phyloP scores from a whole-genome alignment of 2,329 filamentous ascomycete species.

The Phialophora chinensis region DNA sequence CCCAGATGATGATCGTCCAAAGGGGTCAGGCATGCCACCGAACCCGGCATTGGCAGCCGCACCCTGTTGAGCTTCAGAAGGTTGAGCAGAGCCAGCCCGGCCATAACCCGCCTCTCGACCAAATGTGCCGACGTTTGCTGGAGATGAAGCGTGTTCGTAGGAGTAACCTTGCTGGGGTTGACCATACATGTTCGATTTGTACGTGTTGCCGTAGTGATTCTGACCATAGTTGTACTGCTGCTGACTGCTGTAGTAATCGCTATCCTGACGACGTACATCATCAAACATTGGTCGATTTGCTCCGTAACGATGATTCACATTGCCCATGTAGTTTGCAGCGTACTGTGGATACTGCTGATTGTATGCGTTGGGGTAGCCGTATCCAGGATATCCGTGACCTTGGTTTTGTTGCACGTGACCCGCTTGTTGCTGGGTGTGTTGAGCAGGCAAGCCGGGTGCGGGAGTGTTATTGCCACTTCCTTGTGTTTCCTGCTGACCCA shows the following conservation, averaged over 20 bases:
- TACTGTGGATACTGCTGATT: conserved; percentile 59
- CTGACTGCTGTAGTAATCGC: conserved; percentile 53
- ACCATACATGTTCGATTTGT: conserved; percentile 66
- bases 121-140: conserved; percentile 61
- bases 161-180: conserved; percentile 68
- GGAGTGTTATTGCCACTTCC: conserved; percentile 91
- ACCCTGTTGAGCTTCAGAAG: conserved; percentile 61
- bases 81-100: conserved; percentile 63
- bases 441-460: conserved; percentile 71
- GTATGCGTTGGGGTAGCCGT: conserved; percentile 58
- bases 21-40: conserved; percentile 63
- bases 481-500: conserved; percentile 71
- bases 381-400: conserved; percentile 60
- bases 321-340: conserved; percentile 63
- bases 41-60: conserved; percentile 57
- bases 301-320: conserved; percentile 52
- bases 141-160: conserved; percentile 69
- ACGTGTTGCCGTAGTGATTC: conserved; percentile 58
- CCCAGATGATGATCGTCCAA: conserved; percentile 63
- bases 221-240: conserved; percentile 61
- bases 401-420: conserved; percentile 57
- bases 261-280: conserved; percentile 56
- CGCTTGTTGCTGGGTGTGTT: conserved; percentile 47
- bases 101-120: conserved; percentile 65
- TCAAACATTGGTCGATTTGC: conserved; percentile 58